Conservation (phyloP, 768 basidiomycete genomes). For the Leccinum truebloodii region DNA sequence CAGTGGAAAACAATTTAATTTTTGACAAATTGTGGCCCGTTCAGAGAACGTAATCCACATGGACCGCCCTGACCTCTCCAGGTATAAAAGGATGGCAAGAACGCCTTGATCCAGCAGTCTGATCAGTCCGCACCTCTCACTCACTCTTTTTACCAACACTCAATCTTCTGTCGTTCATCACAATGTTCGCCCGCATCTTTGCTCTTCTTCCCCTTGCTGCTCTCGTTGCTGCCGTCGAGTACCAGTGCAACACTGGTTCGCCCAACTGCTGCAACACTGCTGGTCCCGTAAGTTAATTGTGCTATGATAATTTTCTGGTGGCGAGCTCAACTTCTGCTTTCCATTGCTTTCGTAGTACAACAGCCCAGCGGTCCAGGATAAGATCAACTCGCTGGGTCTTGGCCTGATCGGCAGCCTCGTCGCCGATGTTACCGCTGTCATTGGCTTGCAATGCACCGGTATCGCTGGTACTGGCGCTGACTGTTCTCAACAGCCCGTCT, state of each 20-base stretch:
- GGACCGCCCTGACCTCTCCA: neutral
- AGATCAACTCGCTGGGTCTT: neutral
- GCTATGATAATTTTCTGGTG: neutral
- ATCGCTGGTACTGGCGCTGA: neutral
- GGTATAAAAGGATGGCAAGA: neutral
- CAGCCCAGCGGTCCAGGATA: neutral
- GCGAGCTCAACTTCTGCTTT: neutral
- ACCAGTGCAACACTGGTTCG: neutral
- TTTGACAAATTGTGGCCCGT: no score
- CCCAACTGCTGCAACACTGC: neutral
- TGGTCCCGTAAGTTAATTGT: neutral
- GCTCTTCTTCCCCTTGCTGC: neutral
- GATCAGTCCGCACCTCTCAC: neutral
- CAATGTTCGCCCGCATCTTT: neutral
- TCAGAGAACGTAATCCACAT: no score
- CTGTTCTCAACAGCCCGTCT: neutral
- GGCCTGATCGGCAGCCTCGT: neutral
- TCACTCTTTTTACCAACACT: neutral
- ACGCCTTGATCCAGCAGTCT: neutral
- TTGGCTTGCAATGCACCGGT: neutral
- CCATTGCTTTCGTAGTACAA: neutral
- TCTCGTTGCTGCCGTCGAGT: neutral
- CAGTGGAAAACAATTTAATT: no score
- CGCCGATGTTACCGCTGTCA: rapidly evolving
- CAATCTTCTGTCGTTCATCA: neutral